A percentile compares a stretch with the other conserved stretches of the same genome.
These are phyloP conservation scores for Porogramme epimiltina DNA, from an alignment of 1,284 basidiomycete genomes.

Conservation along the genomic window DNA sequence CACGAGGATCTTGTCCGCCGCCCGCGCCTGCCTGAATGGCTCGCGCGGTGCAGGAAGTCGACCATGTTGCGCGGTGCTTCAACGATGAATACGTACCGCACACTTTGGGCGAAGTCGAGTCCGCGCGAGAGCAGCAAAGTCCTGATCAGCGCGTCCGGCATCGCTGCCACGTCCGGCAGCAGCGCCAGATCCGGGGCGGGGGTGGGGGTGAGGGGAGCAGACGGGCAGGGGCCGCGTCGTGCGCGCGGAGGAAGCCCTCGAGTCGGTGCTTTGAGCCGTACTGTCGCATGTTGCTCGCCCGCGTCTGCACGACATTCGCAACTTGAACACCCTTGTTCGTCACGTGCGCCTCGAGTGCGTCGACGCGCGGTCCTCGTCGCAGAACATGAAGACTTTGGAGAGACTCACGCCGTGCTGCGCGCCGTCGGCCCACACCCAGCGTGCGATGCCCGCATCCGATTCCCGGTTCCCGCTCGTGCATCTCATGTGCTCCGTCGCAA, in stretches of 20 bases:
- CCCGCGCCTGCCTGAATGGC: conserved; percentile 75
- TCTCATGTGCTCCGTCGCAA: conserved; percentile 71
- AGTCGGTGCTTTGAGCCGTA: conserved; percentile 76
- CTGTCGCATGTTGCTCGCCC: conserved; percentile 53
- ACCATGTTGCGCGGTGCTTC: conserved; percentile 86
- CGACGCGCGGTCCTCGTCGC: conserved; percentile 74
- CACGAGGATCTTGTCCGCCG: conserved; percentile 64
- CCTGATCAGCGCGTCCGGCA: conserved; percentile 78
- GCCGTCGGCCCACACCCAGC: conserved; percentile 57
- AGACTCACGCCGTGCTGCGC: conserved; percentile 30
- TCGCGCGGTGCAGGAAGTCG: conserved; percentile 89
- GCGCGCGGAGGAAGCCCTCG: conserved; percentile 62
- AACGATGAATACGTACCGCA: conserved; percentile 81
- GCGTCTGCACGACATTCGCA: conserved; percentile 64
- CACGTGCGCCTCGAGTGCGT: conserved; percentile 58
- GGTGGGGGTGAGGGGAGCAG: background rate
- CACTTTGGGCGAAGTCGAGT: conserved; percentile 79
- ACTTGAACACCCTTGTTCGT: conserved; percentile 63
- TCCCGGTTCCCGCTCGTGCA: conserved; percentile 81
- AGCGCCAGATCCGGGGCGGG: background rate
- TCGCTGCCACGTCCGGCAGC: conserved; percentile 25
- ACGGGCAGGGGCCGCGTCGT: background rate
- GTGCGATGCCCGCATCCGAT: conserved; percentile 78
- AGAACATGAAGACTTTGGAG: conserved; percentile 78
- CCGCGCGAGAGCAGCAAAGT: conserved; percentile 92